These are phyloP conservation scores for Aspergillus phoenicis DNA, from an alignment of 2,329 filamentous ascomycete genomes.

Conservation along the genomic window DNA sequence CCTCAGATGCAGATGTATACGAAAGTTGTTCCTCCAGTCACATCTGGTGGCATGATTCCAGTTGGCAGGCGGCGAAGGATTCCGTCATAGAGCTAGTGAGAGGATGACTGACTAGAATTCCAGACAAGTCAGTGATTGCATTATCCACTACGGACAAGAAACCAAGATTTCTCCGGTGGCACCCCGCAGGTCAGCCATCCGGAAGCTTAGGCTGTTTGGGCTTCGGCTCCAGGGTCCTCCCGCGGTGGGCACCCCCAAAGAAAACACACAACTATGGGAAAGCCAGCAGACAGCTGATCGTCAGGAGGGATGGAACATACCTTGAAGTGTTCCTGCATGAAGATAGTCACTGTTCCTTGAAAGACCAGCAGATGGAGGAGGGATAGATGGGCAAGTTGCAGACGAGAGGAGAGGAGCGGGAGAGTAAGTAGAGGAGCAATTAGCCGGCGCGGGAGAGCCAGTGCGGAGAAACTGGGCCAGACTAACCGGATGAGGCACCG, in stretches of 20 bases:
- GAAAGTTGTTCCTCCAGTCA: background rate
- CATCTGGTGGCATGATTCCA: conserved; percentile 4
- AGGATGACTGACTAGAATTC: background rate
- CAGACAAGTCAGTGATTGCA: background rate
- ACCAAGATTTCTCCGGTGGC: conserved; percentile 8
- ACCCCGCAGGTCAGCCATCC: conserved; percentile 9
- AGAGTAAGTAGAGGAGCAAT: background rate
- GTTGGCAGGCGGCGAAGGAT: background rate
- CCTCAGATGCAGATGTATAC: background rate
- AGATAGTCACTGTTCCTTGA: background rate
- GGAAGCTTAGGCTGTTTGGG: conserved; percentile 10
- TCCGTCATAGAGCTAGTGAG: background rate
- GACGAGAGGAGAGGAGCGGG: background rate
- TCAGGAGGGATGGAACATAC: background rate
- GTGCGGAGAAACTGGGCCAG: conserved; percentile 8
- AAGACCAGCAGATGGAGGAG: background rate
- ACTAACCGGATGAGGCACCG: background rate
- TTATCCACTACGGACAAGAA: conserved; percentile 2
- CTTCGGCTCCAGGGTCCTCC: conserved; percentile 6
- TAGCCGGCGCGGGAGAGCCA: background rate
- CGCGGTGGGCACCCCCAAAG: background rate
- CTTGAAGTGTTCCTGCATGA: background rate
- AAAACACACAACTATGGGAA: background rate
- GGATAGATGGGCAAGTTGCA: background rate
- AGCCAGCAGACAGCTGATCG: background rate